Evolutionary conservation across 2,329 filamentous ascomycete genomes (phyloP).

Genomic region (Calonectria montana): DNA sequence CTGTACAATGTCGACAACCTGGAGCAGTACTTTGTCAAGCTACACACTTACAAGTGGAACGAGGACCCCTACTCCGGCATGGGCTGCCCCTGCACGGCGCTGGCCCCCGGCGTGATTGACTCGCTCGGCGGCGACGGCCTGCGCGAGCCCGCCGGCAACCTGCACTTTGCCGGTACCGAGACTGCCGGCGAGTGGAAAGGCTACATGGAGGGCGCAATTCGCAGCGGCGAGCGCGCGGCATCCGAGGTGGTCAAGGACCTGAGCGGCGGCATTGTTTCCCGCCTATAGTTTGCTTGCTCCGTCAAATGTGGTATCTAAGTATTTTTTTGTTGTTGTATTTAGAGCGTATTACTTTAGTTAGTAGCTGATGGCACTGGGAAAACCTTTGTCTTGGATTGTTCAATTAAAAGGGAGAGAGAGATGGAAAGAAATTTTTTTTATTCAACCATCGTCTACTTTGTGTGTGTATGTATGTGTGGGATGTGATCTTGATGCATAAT

Average conservation of each 20-base stretch:
- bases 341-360: neutral
- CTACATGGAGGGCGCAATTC: slow-evolving; percentile 42
- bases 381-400: too few relatives aligned
- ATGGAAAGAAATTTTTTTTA: too few relatives aligned
- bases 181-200: slow-evolving; percentile 40
- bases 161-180: slow-evolving; percentile 42
- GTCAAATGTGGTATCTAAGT: neutral
- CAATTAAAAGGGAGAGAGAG: too few relatives aligned
- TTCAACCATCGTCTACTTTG: too few relatives aligned
- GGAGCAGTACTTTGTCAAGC: slow-evolving; percentile 43
- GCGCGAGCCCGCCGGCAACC: slow-evolving; percentile 39
- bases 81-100: slow-evolving; percentile 53
- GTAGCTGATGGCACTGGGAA: too few relatives aligned
- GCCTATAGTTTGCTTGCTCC: slow-evolving; percentile 10
- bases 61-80: slow-evolving; percentile 50
- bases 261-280: slow-evolving; percentile 18
- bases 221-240: slow-evolving; percentile 34
- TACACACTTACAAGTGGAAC: slow-evolving; percentile 51
- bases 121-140: slow-evolving; percentile 46
- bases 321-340: neutral
- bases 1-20: slow-evolving; percentile 36
- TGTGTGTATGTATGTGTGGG: too few relatives aligned
- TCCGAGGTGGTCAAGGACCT: slow-evolving; percentile 33
- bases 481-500: too few relatives aligned
- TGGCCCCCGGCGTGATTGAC: slow-evolving; percentile 53